Evolutionary conservation across 202 grass and related monocot genomes (phyloP).

Genomic region (Cymbopogon flexuosus): DNA sequence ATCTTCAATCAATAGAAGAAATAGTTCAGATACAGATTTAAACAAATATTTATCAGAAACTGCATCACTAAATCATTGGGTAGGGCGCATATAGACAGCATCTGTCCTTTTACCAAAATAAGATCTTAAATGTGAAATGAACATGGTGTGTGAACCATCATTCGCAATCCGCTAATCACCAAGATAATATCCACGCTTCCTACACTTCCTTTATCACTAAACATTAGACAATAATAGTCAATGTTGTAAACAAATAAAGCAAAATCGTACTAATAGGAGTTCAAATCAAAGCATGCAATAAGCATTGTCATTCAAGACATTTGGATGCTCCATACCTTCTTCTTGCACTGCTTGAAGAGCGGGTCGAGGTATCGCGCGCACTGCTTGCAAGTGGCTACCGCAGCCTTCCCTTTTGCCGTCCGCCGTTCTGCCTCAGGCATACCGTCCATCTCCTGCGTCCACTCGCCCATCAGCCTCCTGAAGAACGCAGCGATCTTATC

Average conservation of each 20-base stretch:
- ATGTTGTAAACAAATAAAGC: too few species aligned
- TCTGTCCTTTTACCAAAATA: too few species aligned
- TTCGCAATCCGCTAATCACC: background rate
- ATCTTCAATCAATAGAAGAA: conserved; percentile 14
- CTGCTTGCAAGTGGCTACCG: conserved; percentile 59
- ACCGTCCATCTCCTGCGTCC: conserved; percentile 57
- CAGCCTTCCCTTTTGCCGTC: conserved; percentile 61
- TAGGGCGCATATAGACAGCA: too few species aligned
- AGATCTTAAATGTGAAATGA: too few species aligned
- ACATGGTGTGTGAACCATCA: background rate
- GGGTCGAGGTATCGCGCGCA: conserved; percentile 67
- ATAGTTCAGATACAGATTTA: too few species aligned
- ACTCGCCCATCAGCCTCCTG: conserved; percentile 53
- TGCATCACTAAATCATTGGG: too few species aligned
- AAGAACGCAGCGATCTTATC: conserved; percentile 70
- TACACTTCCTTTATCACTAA: background rate
- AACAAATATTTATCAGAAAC: too few species aligned
- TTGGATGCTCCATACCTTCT: conserved; percentile 47
- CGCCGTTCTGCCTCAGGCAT: conserved; percentile 60
- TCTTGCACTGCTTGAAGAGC: conserved; percentile 68
- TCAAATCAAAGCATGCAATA: too few species aligned
- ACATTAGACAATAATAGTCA: background rate
- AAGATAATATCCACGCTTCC: background rate
- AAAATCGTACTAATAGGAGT: too few species aligned
- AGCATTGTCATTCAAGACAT: too few species aligned